Evolutionary conservation across 768 basidiomycete species (phyloP), one percentile per base, ranked within the genome.

Genomic region (Trametes maxima): DNA sequence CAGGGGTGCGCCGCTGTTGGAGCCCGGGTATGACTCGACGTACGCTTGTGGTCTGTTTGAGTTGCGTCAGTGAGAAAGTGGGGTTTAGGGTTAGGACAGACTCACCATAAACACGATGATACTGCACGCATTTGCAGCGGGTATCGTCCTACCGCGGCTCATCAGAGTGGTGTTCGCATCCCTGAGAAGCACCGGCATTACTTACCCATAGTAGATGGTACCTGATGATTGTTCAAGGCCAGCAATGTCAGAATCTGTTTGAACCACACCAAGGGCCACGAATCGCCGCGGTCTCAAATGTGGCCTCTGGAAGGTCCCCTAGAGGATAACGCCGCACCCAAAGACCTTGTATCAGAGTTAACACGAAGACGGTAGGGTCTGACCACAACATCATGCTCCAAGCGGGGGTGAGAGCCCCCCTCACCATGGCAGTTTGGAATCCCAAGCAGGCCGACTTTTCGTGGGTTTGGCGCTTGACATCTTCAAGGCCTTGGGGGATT

Each of bases 21-120:
- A 24, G 6, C 22, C 17, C 7, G 6, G 13, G 2, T 24, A 17
- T 14, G 43, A 19, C 11, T n/a, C n/a, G n/a, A 37, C 55, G 45
- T 24, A 57, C 60, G 6, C 36, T 36, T 10, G 56, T 62, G 28
- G 59, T 39, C 64, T 62, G 48, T 10, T 13, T 17, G 22, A 28
- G n/a, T 21, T 7, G 11, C 7, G 5, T 36, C 21, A 28, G 28
- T 21, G 37, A 17, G 16, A 19, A 19, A 52, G 5, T 11, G 4
- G 4, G 5, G 14, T 22, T 10, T 17, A 42, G 2, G 16, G 6
- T 8, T 7, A 42, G 13, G 43, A 35, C 42, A 8, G 21, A 17
- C 44, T 24, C 42, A 63, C 65, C 59, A 66, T 33, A 45, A 66
- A 66, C 16, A 59, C 63, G 24, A 63, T 43, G 44, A 63, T 66